phyloP scores from a whole-genome alignment of 2,329 filamentous ascomycete genomes.

The Tolypocladium sp. region DNA sequence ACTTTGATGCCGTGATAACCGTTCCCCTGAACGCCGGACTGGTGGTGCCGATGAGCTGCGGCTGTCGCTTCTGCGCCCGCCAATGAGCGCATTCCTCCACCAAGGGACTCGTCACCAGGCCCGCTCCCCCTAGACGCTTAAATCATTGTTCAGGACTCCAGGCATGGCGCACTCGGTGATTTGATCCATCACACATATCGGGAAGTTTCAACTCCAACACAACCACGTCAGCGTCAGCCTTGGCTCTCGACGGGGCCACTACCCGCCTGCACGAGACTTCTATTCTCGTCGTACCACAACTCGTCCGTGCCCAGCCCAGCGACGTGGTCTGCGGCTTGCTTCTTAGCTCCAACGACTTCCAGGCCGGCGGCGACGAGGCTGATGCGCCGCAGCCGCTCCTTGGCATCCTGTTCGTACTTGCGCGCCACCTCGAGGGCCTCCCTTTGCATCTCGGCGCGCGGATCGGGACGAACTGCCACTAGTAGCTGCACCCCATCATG shows the following conservation, averaged over 20 bases:
- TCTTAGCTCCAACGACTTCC: slow-evolving; percentile 41
- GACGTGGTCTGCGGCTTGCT: slow-evolving; percentile 3
- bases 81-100: neutral
- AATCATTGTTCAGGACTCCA: neutral
- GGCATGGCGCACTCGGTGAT: neutral
- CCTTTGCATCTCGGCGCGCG: slow-evolving; percentile 60
- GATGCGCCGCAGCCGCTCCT: slow-evolving; percentile 68
- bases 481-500: slow-evolving; percentile 44
- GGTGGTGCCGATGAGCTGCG: neutral
- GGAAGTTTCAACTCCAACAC: neutral
- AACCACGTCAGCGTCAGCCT: slow-evolving; percentile 3
- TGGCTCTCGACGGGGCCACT: slow-evolving; percentile 1
- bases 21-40: slow-evolving; percentile 9
- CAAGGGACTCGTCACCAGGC: neutral
- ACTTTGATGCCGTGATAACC: slow-evolving; percentile 12
- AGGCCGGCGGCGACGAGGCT: slow-evolving; percentile 68
- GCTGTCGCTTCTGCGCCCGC: neutral
- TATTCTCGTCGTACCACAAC: slow-evolving; percentile 22
- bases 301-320: slow-evolving; percentile 16
- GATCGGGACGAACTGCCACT: slow-evolving; percentile 58
- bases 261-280: neutral
- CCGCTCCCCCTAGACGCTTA: neutral
- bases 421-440: slow-evolving; percentile 59
- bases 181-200: neutral
- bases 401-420: slow-evolving; percentile 64